These are phyloP conservation scores for Hippophae gyantsensis DNA, from an alignment of 306 rosid species.

Conservation along the genomic window DNA sequence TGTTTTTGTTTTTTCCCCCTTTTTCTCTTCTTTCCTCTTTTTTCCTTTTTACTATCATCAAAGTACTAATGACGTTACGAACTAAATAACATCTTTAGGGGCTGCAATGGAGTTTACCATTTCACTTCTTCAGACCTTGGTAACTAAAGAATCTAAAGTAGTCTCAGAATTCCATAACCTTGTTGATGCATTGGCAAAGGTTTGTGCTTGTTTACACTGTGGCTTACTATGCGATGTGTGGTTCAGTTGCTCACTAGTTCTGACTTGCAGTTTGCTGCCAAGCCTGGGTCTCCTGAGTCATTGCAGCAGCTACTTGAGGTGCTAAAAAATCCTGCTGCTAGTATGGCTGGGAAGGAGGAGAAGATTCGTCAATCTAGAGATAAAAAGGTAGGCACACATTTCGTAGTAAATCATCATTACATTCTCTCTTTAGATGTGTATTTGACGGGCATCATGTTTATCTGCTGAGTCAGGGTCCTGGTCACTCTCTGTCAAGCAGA, in stretches of 20 bases:
- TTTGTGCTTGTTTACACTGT: conserved; percentile 23
- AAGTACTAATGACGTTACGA: conserved; percentile 15
- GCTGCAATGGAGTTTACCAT: conserved; percentile 78
- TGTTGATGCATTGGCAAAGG: conserved; percentile 88
- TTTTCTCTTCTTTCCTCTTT: not conserved
- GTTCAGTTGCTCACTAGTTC: conserved; percentile 13
- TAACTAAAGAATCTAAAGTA: conserved; percentile 63
- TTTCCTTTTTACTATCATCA: not conserved
- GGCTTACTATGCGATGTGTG: not conserved
- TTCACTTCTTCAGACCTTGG: conserved; percentile 75
- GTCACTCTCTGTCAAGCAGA: conserved; percentile 37
- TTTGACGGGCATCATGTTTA: not conserved
- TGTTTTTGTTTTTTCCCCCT: not conserved
- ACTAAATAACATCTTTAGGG: conserved; percentile 42
- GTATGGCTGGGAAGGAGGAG: conserved; percentile 72
- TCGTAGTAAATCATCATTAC: not conserved
- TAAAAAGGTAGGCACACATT: conserved; percentile 48
- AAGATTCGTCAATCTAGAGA: conserved; percentile 65
- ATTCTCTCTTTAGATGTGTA: conserved; percentile 1
- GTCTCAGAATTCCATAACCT: conserved; percentile 95
- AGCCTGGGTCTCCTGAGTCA: conserved; percentile 88
- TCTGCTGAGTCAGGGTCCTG: conserved; percentile 41
- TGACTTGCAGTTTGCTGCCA: conserved; percentile 59
- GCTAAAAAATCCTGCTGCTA: conserved; percentile 65
- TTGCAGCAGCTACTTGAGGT: conserved; percentile 76